Evolutionary conservation across 1,284 basidiomycete species (phyloP).

Genomic region (Ceratobasidium sp.): DNA sequence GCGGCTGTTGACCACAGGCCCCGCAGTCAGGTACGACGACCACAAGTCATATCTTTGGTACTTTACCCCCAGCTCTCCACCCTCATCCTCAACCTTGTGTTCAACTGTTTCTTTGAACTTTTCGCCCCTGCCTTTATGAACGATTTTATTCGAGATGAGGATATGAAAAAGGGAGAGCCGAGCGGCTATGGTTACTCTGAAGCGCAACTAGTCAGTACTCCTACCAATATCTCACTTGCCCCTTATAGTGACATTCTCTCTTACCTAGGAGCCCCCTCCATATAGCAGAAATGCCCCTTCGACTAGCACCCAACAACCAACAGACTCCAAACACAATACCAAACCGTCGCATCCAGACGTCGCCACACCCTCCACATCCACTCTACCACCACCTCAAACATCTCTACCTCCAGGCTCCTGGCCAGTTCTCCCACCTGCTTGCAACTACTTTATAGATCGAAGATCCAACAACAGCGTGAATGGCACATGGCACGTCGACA

Average conservation of each 20-base stretch:
- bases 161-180: conserved; percentile 1
- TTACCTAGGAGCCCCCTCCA: conserved; percentile 11
- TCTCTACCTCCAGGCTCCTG: neutral
- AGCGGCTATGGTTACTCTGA: conserved; percentile 3
- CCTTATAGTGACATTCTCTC: neutral
- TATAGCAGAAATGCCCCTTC: conserved; percentile 3
- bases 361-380: neutral
- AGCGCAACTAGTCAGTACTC: neutral
- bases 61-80: neutral
- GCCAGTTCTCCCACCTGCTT: neutral
- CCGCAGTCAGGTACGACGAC: no score
- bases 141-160: neutral
- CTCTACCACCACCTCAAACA: neutral
- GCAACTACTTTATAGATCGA: conserved; percentile 24
- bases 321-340: conserved; percentile 7
- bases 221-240: neutral
- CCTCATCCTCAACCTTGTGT: no score
- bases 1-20: neutral
- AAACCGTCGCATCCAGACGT: neutral
- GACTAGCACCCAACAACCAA: neutral
- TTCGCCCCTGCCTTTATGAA: neutral
- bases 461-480: conserved; percentile 6
- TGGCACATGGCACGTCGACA: conserved; percentile 32
- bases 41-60: neutral
- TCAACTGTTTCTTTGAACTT: no score